Conservation (phyloP, 192 early-diverging fungal species). For the Glomus cerebriforme region DNA sequence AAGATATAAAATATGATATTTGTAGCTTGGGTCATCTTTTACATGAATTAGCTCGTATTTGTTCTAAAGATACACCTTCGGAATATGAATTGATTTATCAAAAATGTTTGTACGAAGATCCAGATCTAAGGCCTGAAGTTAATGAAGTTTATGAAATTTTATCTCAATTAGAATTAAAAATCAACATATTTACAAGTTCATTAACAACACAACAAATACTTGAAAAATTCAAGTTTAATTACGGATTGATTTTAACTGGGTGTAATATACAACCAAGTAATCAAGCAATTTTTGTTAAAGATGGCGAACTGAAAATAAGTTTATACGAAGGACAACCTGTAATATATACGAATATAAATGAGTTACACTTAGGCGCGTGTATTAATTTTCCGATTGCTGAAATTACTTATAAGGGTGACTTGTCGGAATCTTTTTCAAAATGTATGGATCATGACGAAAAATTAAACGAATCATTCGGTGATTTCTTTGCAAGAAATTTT, state of each 20-base stretch:
- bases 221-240: background rate
- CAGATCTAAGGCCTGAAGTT: too few relatives aligned
- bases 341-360: background rate
- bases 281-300: background rate
- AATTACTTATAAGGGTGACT: background rate
- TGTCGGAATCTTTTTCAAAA: background rate
- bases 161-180: too few relatives aligned
- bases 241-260: background rate
- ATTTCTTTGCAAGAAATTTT: background rate
- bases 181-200: background rate
- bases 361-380: too few relatives aligned
- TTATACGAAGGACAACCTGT: background rate
- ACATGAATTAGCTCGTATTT: too few relatives aligned
- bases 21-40: too few relatives aligned
- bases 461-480: background rate
- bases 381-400: background rate
- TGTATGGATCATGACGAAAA: background rate
- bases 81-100: too few relatives aligned
- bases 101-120: too few relatives aligned
- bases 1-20: too few relatives aligned
- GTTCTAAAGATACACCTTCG: too few relatives aligned
- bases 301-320: background rate
- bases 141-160: too few relatives aligned
- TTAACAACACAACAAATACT: background rate
- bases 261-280: background rate